Base-by-base conservation (phyloP, 1,284 basidiomycete genomes). In the Marasmius oreades region DNA sequence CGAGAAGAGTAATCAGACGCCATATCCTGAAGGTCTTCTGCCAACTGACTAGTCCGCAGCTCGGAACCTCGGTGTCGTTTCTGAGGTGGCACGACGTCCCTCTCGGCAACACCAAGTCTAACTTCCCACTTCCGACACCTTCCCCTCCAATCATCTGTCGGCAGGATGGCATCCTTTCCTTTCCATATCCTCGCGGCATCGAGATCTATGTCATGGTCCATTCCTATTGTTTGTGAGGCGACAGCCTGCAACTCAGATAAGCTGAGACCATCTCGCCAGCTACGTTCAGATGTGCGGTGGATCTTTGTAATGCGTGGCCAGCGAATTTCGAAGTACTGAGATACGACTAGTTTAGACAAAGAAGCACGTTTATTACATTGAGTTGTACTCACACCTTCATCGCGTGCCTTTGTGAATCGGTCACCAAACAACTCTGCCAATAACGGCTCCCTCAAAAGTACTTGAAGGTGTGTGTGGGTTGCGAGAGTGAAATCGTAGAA, bases 291-390 rank as follows among this genome's bases (percentile, higher is more conserved):
- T 0, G 70, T 63, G 5, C 84, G 80, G 65, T 81, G 83, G 3
- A 87, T 72, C 65, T 92, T 93, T 28, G 78, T 74, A 23, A 93
- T 75, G 44, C 93, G 78, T 0, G 93, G 90, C 69, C 90, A 95
- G 5, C 93, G 86, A 3, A 93, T 75, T 64, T 90, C 90, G 64
- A 93, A 94, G 60, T 85, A 77, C 88, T 93, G 34, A 42, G 57
- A 34, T 24, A n/a, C 8, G 33, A 31, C 18, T 28, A 26, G 5
- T 51, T 14, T 47, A 22, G 5, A 51, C 34, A 31, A 39, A 44
- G 34, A 44, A 46, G 45, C 39, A 57, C n/a, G 20, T n/a, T 42
- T 42, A 16, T 7, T 42, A 20, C 39, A 55, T 55, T 43, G 14
- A 39, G 46, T 24, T 56, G 8, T 18, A 66, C 78, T 55, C 54